Conservation (phyloP, 257 asterid genomes). For the Jacaranda mimosifolia region DNA sequence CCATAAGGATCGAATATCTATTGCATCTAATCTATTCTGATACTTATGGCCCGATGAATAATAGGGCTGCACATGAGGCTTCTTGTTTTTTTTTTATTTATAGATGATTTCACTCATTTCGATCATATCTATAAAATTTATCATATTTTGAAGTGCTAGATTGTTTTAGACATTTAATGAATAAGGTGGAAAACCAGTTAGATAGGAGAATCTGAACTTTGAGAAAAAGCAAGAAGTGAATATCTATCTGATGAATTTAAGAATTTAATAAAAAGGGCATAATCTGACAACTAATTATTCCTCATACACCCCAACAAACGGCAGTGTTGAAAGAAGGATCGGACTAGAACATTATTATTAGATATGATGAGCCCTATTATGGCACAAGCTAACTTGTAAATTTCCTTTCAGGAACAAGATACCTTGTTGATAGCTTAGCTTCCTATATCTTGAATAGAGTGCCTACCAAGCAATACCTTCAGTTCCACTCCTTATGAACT, state of each 20-base stretch:
- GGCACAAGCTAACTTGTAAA: neutral
- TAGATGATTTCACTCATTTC: neutral
- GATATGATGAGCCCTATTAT: neutral
- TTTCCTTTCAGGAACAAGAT: neutral
- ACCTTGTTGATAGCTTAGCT: neutral
- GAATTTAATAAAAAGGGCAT: too few species aligned
- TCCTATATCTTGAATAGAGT: neutral
- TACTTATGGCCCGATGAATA: neutral
- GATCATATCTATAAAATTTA: neutral
- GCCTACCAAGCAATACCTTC: too few species aligned
- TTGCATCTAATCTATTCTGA: too few species aligned
- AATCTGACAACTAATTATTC: neutral
- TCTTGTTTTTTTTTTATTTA: neutral
- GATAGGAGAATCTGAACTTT: too few species aligned
- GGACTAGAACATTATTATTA: neutral
- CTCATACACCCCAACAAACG: neutral
- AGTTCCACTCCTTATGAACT: neutral
- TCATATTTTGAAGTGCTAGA: too few species aligned
- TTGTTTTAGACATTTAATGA: too few species aligned
- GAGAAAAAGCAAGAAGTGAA: too few species aligned
- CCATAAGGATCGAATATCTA: neutral
- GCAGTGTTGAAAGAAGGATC: neutral
- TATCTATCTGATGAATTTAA: too few species aligned
- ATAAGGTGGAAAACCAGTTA: too few species aligned
- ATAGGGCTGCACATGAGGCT: neutral